Evolutionary conservation across 345 rosid genomes (phyloP).

Genomic region (Brassica incana): DNA sequence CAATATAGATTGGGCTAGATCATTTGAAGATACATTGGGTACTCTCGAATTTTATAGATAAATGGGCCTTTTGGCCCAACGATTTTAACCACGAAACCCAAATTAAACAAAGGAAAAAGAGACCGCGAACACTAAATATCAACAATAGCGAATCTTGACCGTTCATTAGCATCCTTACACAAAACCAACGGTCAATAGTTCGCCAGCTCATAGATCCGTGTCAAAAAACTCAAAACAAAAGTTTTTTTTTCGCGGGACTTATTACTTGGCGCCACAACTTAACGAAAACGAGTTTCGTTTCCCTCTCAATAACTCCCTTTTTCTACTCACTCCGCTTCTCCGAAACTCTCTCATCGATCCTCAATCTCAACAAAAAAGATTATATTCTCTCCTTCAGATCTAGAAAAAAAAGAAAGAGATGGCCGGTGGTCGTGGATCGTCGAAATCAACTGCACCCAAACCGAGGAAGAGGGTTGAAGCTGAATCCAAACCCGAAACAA

Average conservation of each 20-base stretch:
- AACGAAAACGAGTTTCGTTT: constrained; percentile 18
- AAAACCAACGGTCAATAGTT: background rate
- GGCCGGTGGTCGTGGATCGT: constrained; percentile 44
- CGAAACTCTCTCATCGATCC: constrained; percentile 3
- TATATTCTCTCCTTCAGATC: background rate
- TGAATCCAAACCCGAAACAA: constrained; percentile 20
- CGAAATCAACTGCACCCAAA: constrained; percentile 50
- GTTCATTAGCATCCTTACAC: background rate
- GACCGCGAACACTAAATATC: background rate
- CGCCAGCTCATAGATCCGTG: constrained; percentile 28
- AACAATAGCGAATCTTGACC: constrained; percentile 1
- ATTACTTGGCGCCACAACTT: constrained; percentile 24
- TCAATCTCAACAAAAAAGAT: background rate
- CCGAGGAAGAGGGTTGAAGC: constrained; percentile 86
- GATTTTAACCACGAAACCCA: background rate
- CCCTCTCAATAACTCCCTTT: constrained; percentile 26
- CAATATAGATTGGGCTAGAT: background rate
- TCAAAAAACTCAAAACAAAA: constrained; percentile 16
- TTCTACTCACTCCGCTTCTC: constrained; percentile 23
- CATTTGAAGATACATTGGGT: background rate
- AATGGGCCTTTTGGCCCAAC: background rate
- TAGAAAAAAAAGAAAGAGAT: constrained; percentile 1
- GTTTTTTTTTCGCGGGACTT: constrained; percentile 11
- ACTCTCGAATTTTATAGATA: background rate
- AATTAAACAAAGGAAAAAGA: background rate